phyloP scores from a whole-genome alignment of 495 filamentous ascomycete species.

The Jackrogersella minutella region DNA sequence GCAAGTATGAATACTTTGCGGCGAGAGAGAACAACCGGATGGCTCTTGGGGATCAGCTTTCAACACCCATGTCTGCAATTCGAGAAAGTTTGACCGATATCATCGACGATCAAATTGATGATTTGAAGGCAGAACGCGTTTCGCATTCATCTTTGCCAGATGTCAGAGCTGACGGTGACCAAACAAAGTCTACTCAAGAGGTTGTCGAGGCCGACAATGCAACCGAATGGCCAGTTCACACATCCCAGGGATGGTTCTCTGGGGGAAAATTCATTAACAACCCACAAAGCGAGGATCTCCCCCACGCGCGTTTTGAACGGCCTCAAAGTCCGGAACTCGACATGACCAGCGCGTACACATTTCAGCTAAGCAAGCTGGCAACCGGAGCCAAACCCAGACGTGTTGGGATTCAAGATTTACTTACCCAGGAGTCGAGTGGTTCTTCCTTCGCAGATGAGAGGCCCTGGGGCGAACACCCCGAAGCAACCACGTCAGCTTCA shows the following conservation, averaged over 20 bases:
- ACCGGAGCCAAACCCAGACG: slow-evolving; percentile 26
- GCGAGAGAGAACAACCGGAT: slow-evolving; percentile 50
- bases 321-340: slow-evolving; percentile 42
- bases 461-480: neutral
- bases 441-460: neutral
- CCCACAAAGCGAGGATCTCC: slow-evolving; percentile 30
- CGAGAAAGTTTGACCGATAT: slow-evolving; percentile 22
- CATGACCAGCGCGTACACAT: slow-evolving; percentile 52
- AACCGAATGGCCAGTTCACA: slow-evolving; percentile 27
- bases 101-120: neutral
- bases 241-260: slow-evolving; percentile 36
- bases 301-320: slow-evolving; percentile 1
- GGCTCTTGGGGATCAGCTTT: slow-evolving; percentile 1
- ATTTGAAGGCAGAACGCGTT: neutral
- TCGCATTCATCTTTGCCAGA: neutral
- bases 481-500: neutral
- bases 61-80: slow-evolving; percentile 25
- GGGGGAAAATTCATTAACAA: slow-evolving; percentile 44
- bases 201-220: neutral
- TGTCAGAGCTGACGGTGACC: neutral
- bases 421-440: slow-evolving; percentile 28
- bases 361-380: slow-evolving; percentile 48
- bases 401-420: slow-evolving; percentile 36
- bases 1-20: slow-evolving; percentile 51
- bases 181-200: neutral